Evolutionary conservation across 805 yeast species (phyloP), one percentile per base, ranked within the genome.

Genomic region (Kuraishia cidri): DNA sequence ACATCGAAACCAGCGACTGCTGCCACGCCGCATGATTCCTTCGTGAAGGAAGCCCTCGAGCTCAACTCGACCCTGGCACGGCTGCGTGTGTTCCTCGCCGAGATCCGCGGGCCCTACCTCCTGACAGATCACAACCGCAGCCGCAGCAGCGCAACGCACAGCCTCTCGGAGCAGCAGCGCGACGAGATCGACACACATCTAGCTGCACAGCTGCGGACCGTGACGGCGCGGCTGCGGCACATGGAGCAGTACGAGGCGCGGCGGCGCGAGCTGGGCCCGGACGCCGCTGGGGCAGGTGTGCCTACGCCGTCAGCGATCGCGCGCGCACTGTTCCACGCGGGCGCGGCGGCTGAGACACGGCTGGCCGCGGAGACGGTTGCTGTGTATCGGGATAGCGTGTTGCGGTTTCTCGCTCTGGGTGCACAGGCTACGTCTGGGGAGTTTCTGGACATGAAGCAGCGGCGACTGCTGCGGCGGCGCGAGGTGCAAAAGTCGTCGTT

Each of bases 241-340:
- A 47, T 73, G 31, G 74, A 69, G 36, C 53, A 58, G 3, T 74
- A 79, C 41, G 84, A 79, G 46, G 41, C 45, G 4, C 61, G 66
- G 35, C 56, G 82, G 38, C 47, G 45, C 6, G 38, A 44, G 12
- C 36, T 48, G 4, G 49, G 37, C 14, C 38, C 37, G 26, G 37
- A 38, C 26, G 43, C 43, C 3, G 51, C 47, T 10, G 58, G 46
- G 15, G 7, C 5, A 15, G 10, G 9, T 12, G 28, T 10, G 14
- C 33, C 33, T 10, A 31, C 16, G 6, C 12, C 28, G 4, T 11
- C 14, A 5, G 8, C 16, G 22, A 5, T 31, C n/a, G 24, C 33
- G 9, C 13, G 24, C 13, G 27, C 53, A 50, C 36, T 31, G 58
- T 14, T 32, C 52, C 8, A 44, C 54, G n/a, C 46, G 54, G 45